Evolutionary conservation across 2,329 filamentous ascomycete genomes (phyloP), one percentile per base, ranked within the genome.

Genomic region (Lasiodiplodia theobromae): DNA sequence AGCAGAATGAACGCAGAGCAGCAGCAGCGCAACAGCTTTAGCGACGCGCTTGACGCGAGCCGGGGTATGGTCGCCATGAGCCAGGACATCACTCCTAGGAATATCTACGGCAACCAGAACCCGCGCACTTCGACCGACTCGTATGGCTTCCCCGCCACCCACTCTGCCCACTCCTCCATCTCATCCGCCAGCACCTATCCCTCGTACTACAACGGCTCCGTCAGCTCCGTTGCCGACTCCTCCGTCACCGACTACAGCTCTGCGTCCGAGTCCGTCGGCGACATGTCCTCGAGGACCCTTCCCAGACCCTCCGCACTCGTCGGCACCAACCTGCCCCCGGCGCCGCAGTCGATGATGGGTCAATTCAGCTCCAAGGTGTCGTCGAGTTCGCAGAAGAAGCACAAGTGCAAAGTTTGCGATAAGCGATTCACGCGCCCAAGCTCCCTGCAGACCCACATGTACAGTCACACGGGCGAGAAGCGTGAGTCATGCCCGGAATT

Each of bases 341-440:
- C 93, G 21, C 94, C 94, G 1, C 92, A 96, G 77, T 96, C 94
- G 0, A 97, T 99, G 94, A 99, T 99, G 96, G 90, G 93, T 65
- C 94, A 97, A 76, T 98, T 98, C 83, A 97, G 93, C 82, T 97
- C 95, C 71, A 97, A 97, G 82, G 91, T 97, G 65, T 94, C 94
- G 0, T 94, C 93, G 21, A 97, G 93, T 82, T 96, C 95, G 11
- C 94, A 97, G 79, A 98, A 98, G 89, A 98, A 98, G 86, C 96
- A 98, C 84, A 97, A 97, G 85, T 98, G 95, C 88, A 97, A 97
- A 83, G 92, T 98, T 70, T 98, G 95, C 84, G 95, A 97, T 82
- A 97, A 98, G 87, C 90, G 95, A 53, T 98, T 98, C 80, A 97
- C 95, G 2, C 88, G 95, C 67, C 95, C 95, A 1, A 97, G 94